A percentile compares a stretch with the other conserved stretches of the same genome.
Evolutionary conservation across 2,329 filamentous ascomycete genomes (phyloP).

Genomic region (Coniochaeta ligniaria): DNA sequence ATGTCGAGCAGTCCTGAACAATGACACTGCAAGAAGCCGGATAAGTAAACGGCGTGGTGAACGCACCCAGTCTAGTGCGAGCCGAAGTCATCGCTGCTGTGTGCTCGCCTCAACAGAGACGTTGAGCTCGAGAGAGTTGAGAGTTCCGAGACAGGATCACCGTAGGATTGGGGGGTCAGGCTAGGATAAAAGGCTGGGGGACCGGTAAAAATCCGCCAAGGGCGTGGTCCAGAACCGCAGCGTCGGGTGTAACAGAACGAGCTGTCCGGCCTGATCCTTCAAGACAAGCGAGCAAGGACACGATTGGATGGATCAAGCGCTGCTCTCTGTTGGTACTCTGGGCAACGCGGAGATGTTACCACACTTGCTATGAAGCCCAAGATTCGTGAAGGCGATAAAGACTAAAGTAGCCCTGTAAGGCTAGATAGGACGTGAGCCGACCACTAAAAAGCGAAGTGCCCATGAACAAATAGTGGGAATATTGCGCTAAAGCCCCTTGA

Average conservation of each 20-base stretch:
- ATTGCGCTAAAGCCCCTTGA: too few relatives aligned
- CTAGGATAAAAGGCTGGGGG: background rate
- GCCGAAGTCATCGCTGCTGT: constrained; percentile 29
- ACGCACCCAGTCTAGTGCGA: constrained; percentile 15
- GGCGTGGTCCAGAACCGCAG: background rate
- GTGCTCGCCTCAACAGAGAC: constrained; percentile 24
- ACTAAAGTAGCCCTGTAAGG: too few relatives aligned
- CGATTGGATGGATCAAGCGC: background rate
- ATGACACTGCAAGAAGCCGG: constrained; percentile 8
- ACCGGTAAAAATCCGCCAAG: background rate
- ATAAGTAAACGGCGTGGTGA: background rate
- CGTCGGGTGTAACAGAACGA: background rate
- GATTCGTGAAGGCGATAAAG: too few relatives aligned
- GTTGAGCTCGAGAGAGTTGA: background rate
- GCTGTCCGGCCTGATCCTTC: background rate
- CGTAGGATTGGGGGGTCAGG: background rate
- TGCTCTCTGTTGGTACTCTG: background rate
- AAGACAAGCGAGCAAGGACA: background rate
- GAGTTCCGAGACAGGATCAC: background rate
- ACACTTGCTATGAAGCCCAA: too few relatives aligned
- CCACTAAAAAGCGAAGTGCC: too few relatives aligned
- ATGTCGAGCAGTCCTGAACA: constrained; percentile 10
- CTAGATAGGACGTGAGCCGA: too few relatives aligned
- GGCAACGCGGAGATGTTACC: too few relatives aligned
- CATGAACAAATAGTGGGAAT: too few relatives aligned